phyloP scores from a whole-genome alignment of 108 stramenopile genomes.

The Nitzschia sp. region DNA sequence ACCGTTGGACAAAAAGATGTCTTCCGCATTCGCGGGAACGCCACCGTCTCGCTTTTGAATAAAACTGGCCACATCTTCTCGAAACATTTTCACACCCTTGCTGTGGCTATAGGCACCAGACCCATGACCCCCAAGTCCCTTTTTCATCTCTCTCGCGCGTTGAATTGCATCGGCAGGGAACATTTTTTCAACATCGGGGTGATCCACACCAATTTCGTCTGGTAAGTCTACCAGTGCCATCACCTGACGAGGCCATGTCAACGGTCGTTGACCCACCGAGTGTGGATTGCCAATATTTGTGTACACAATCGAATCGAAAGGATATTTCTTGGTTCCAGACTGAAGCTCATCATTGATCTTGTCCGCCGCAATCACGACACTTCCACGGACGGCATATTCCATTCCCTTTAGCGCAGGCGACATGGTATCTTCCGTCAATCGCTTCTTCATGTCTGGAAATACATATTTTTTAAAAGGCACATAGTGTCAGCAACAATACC shows the following conservation, averaged over 20 bases:
- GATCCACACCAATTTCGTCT: conserved; percentile 71
- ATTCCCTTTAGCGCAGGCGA: conserved; percentile 59
- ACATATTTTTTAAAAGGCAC: too few relatives aligned
- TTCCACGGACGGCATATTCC: conserved; percentile 91
- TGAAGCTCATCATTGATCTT: conserved; percentile 58
- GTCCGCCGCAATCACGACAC: conserved; percentile 82
- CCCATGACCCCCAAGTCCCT: conserved; percentile 56
- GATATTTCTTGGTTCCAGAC: conserved; percentile 25
- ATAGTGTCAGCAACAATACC: too few relatives aligned
- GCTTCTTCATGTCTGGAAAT: conserved; percentile 3
- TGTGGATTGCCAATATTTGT: conserved; percentile 99
- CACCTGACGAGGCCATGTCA: conserved; percentile 97
- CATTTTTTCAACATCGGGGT: conserved; percentile 52
- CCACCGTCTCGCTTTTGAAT: conserved; percentile 78
- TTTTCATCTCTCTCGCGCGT: conserved; percentile 70
- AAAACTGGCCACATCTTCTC: conserved; percentile 86
- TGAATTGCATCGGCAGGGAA: conserved; percentile 79
- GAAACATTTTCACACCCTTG: conserved; percentile 76
- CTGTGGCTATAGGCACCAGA: conserved; percentile 87
- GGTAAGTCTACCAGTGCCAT: conserved; percentile 84
- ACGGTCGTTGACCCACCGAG: conserved; percentile 89
- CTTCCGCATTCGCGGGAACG: conserved; percentile 57
- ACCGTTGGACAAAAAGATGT: conserved; percentile 95
- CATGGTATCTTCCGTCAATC: conserved; percentile 50
- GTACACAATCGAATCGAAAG: conserved; percentile 88